Conservation (phyloP, 208 protist genomes). For the Leptomonas seymouri region DNA sequence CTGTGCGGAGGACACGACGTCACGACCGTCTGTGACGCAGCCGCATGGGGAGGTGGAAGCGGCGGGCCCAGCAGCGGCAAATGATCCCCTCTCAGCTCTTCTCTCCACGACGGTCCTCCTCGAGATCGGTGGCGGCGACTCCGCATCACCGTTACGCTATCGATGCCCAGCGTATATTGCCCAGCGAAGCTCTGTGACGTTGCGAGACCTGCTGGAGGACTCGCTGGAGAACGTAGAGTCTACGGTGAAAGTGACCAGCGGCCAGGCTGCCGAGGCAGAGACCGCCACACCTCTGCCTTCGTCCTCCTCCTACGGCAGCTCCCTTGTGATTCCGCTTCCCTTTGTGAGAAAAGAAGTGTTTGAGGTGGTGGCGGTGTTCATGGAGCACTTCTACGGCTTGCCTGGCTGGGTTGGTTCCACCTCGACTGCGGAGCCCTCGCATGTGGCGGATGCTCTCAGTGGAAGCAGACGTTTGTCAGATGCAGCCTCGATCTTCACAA, state of each 20-base stretch:
- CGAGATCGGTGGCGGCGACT: constrained; percentile 14
- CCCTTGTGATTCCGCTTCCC: constrained; percentile 39
- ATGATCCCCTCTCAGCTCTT: not conserved
- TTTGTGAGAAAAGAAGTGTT: constrained; percentile 44
- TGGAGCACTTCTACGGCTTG: constrained; percentile 75
- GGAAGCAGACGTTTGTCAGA: not conserved
- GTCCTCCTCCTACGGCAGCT: not conserved
- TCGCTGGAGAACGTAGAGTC: constrained; percentile 11
- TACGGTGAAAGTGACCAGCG: not conserved
- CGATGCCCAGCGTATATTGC: constrained; percentile 49
- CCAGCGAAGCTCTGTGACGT: constrained; percentile 31
- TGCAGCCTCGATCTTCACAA: not conserved
- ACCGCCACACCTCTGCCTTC: not conserved
- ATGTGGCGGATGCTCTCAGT: not conserved
- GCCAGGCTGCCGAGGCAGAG: not conserved
- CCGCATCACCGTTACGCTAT: constrained; percentile 18
- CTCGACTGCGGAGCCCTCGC: too few relatives aligned
- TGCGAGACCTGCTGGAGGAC: constrained; percentile 49
- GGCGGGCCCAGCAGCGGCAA: not conserved
- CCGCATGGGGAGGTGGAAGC: not conserved
- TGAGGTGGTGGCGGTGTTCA: constrained; percentile 59
- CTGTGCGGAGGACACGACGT: not conserved
- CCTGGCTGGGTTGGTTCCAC: not conserved
- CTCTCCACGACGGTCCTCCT: constrained; percentile 22
- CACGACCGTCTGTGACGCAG: not conserved